Evolutionary conservation across 2,329 filamentous ascomycete species (phyloP), one percentile per base, ranked within the genome.

Genomic region (Emergomyces africanus): DNA sequence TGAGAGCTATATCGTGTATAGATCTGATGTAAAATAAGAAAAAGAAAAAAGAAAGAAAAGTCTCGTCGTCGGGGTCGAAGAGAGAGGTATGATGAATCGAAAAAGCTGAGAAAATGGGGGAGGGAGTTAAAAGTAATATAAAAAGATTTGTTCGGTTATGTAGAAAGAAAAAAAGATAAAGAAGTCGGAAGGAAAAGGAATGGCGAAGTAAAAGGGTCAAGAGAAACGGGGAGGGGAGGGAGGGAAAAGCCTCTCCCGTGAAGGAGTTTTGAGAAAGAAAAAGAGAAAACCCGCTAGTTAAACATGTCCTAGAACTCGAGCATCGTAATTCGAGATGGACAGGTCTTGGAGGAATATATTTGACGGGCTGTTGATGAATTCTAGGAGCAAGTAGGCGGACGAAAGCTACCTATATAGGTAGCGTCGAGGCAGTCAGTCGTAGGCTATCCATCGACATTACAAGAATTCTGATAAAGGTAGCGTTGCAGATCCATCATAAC

Each of bases 371-470:
- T 14, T 39, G 14, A 39, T 8, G 39, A 14, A 33, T 48, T 25
- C 39, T 14, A 18, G 28, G 55, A 49, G 41, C 8, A 30, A 42
- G 30, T 30, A 23, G 14, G 33, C 41, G n/a, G 54, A 30, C 15
- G 55, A 42, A 15, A 25, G 33, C 55, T 39, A 35, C 55, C 55
- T 57, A 50, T 33, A 18, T 28, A 30, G 55, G 46, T 42, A 55
- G 53, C 20, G 37, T 30, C 37, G 37, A 42, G 37, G 53, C 10
- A 14, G 53, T 15, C 10, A 23, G 53, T 41, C 53, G 23, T 12
- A 25, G 20, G 55, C 41, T 57, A 57, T 57, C 55, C 55, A 30
- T 49, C 42, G 44, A 57, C 55, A 57, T 35, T 57, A 57, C 55
- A 57, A 42, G 55, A 35, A n/a, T 15, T 25, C 28, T 57, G 41